Base-by-base conservation (phyloP, 2,329 filamentous ascomycete genomes). In the Pezicula radicicola region DNA sequence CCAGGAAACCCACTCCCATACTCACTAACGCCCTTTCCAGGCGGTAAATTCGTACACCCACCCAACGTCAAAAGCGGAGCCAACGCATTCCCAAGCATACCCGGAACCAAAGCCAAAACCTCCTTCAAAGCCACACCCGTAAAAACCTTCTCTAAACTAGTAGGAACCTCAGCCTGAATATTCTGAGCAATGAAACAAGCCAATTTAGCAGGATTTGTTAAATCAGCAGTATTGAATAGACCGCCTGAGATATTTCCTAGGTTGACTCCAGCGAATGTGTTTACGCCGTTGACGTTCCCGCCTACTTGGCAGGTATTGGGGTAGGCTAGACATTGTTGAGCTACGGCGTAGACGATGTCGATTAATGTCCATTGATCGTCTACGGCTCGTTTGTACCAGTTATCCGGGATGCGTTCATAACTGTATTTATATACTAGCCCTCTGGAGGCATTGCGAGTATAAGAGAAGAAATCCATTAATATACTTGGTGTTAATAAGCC, bases 181-280 rank as follows among this genome's bases (percentile, higher is more conserved):
- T 28, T 48, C 27, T 55, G 50, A 4, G 33, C 37, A 19, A 57
- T 55, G 43, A 57, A 57, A 12, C 53, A 55, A 9, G 50, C 52
- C 30, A 57, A n/a, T 18, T 44, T 45, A n/a, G 30, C 43, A 3
- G 53, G 52, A 45, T 57, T 50, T 9, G 33, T 46, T 6, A 55
- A 40, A 45, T 57, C 53, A 35, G n/a, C 53, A 52, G 46, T 52
- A 46, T 19, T 55, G 53, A 16, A 52, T 50, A 30, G 35, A 49
- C 39, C 8, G 46, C 43, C 35, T 37, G 35, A 37, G 35, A 37
- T 37, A 37, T 78, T 63, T 3, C 55, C 52, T 2, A 75, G 39
- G 56, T 74, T 64, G 46, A 81, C 58, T 4, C 76, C 76, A 6
- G 71, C 66, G 57, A 79, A 81, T 21, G 69, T 75, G 64, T 81